Base-by-base conservation (phyloP, 2,329 filamentous ascomycete species). In the Trichoderma citrinoviride region DNA sequence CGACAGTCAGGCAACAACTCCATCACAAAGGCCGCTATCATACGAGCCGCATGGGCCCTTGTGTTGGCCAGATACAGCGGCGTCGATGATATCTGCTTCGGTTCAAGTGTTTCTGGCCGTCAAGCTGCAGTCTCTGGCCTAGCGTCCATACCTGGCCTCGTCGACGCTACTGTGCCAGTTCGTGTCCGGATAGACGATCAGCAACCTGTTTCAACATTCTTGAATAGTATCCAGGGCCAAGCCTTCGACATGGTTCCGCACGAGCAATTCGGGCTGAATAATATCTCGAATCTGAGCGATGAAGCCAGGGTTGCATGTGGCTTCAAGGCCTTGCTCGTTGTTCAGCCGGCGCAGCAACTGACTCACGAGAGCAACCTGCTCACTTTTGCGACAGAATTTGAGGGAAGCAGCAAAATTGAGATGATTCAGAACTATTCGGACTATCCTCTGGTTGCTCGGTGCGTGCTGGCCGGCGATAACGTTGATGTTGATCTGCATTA, bases 231-330 rank as follows among this genome's bases (percentile, higher is more conserved):
- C 6, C 73, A 75, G 65, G 58, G 63, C 15, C 67, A 66, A 62
- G 63, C 69, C 10, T 49, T 67, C 8, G 70, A 74, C 49, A 70
- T 71, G 70, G 61, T 70, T 19, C 63, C 65, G 1, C 69, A 65
- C 52, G 74, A 72, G 55, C 67, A 75, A 23, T 66, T 72, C 19
- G 71, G 72, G 15, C 64, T 76, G 0, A 68, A 71, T 7, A 70
- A 74, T 46, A 68, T 52, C 82, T 44, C 55, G 5, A 65, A 63
- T 25, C 17, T 65, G 1, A 53, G 50, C 23, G 4, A 46, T 6
- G 66, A 68, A 21, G 60, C 67, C 15, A 62, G 58, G 40, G 65
- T 55, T 33, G 52, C 56, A 17, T 29, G 49, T 17, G 52, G 61
- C 12, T 67, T 67, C 10, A 58, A 23, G 14, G 52, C 50, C 14